Evolutionary conservation across 169 alveolate species (phyloP).

Genomic region (Cryptosporidium sp.): DNA sequence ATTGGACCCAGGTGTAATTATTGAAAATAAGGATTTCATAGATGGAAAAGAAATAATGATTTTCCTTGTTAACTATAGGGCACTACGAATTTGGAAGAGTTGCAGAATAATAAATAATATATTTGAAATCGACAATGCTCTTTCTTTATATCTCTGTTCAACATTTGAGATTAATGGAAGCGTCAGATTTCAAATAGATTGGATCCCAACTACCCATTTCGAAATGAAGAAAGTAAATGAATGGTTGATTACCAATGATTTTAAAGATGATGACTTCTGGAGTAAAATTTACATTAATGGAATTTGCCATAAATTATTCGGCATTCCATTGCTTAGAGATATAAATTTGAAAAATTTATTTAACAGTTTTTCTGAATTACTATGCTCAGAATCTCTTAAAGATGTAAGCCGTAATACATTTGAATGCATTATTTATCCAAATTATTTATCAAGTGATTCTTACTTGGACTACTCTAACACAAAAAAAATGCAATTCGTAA

Average conservation of each 20-base stretch:
- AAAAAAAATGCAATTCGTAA: neutral
- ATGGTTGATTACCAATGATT: neutral
- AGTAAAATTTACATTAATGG: neutral
- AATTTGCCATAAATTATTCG: neutral
- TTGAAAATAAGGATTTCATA: neutral
- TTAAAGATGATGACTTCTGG: neutral
- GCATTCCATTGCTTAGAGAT: conserved; percentile 24
- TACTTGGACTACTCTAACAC: neutral
- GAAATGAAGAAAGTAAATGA: neutral
- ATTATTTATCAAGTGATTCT: conserved; percentile 1
- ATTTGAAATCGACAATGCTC: neutral
- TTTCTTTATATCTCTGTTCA: conserved; percentile 44
- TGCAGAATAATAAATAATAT: conserved; percentile 7
- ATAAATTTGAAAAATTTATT: conserved; percentile 22
- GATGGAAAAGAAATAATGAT: neutral
- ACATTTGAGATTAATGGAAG: neutral
- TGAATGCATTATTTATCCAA: conserved; percentile 10
- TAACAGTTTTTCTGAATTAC: conserved; percentile 9
- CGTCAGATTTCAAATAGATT: conserved; percentile 35
- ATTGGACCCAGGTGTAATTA: conserved; percentile 32
- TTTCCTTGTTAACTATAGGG: conserved; percentile 9
- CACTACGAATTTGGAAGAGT: conserved; percentile 43
- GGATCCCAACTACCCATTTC: conserved; percentile 15
- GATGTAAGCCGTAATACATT: neutral
- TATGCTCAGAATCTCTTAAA: neutral